phyloP scores from a whole-genome alignment of 2,329 filamentous ascomycete genomes.

The Colletotrichum sidae region DNA sequence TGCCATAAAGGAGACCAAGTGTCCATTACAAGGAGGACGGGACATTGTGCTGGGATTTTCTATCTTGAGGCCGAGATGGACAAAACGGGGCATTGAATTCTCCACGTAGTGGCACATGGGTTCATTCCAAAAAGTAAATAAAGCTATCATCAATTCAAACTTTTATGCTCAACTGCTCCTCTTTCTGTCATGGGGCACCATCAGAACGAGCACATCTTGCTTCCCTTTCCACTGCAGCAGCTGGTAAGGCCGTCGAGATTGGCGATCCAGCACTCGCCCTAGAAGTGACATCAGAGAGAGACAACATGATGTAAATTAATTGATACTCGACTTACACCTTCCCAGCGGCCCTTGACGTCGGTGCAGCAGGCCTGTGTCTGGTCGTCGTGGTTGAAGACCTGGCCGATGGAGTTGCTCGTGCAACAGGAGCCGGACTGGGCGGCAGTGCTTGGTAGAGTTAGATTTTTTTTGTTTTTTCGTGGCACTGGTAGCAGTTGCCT shows the following conservation, averaged over 20 bases:
- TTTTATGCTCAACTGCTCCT: too few relatives aligned
- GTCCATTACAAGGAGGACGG: too few relatives aligned
- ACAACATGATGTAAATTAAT: not conserved
- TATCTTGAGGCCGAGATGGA: too few relatives aligned
- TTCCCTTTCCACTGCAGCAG: constrained; percentile 4
- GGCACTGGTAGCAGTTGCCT: not conserved
- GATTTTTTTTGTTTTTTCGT: not conserved
- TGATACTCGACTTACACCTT: not conserved
- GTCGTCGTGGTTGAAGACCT: not conserved
- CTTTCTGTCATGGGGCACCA: not conserved
- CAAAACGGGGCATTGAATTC: too few relatives aligned
- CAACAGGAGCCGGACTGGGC: constrained; percentile 7
- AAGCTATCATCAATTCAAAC: too few relatives aligned
- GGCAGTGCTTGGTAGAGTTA: not conserved
- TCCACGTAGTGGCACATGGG: too few relatives aligned
- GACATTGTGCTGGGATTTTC: too few relatives aligned
- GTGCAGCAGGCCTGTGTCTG: constrained; percentile 1
- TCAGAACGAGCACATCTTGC: not conserved
- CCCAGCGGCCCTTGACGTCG: not conserved
- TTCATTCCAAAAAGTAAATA: too few relatives aligned
- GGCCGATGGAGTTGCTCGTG: not conserved
- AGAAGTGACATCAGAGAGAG: too few relatives aligned
- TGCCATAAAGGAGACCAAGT: too few relatives aligned
- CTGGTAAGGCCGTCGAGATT: not conserved
- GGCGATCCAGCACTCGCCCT: not conserved